Evolutionary conservation across 2,329 filamentous ascomycete genomes (phyloP), one percentile per base, ranked within the genome.

Genomic region (Alternaria postmessia): DNA sequence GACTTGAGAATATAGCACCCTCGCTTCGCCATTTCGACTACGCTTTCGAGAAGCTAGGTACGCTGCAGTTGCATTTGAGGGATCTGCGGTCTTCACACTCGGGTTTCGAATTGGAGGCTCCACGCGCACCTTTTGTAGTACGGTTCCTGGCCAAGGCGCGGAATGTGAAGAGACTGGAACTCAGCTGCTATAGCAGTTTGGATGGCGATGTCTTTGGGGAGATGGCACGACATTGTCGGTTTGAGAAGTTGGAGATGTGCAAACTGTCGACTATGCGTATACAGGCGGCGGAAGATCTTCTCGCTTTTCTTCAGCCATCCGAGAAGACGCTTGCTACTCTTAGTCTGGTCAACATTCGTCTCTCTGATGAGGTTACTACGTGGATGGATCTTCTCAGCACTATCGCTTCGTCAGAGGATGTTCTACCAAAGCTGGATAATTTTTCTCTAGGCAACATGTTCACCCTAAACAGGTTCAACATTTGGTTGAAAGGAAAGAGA

Each of bases 41-140:
- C 0, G 63, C 62, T 0, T 72, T 72, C 16, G 52, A 57, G 20
- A 57, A 61, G n/a, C 46, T 74, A 6, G 46, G 62, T 6, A 58
- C 20, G 1, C 47, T 75, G 26, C 47, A 66, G 8, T 54, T 76
- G 11, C 66, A 70, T n/a, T 57, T 75, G 14, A 62, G 74, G 11
- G 74, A 75, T 44, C 72, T 72, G 67, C 63, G 74, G n/a, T 46
- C 55, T 16, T 65, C 62, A 0, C 69, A 74, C 14, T 54, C 59
- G 1, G 71, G 73, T 0, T 75, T 75, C 24, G 65, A 69, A 38
- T 62, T 71, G 8, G 63, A 65, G 11, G 36, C 20, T 3, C 52
- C 57, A 1, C 66, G 63, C 18, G 54, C 64, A 2, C 68, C 74
- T 1, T 75, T 76, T 44, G 58, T 70, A 2, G 68, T 76, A 5